phyloP scores from a whole-genome alignment of 2,329 filamentous ascomycete species.

The Stachybotrys chartarum region DNA sequence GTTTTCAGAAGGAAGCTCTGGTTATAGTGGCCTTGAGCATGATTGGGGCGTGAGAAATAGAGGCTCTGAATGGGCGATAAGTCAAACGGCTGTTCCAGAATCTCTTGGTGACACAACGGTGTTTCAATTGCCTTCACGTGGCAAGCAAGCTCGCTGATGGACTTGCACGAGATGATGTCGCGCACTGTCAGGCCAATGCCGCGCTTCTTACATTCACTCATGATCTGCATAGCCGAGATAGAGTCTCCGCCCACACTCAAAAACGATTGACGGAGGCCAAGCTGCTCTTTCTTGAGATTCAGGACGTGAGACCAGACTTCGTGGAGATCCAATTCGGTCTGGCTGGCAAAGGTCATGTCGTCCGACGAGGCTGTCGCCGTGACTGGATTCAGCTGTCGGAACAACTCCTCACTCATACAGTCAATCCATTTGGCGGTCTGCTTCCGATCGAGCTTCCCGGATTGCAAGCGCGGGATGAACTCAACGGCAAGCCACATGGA shows the following conservation, averaged over 20 bases:
- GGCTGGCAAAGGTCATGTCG: conserved; percentile 2
- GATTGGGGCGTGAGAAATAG: conserved; percentile 2
- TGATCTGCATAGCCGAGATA: conserved; percentile 31
- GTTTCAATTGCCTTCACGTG: conserved; percentile 1
- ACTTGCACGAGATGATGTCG: conserved; percentile 19
- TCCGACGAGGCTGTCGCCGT: not conserved
- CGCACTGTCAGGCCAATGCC: conserved; percentile 18
- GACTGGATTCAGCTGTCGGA: conserved; percentile 3
- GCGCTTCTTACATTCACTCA: conserved; percentile 24
- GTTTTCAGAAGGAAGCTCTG: conserved; percentile 8
- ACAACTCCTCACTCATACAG: not conserved
- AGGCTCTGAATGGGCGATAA: conserved; percentile 9
- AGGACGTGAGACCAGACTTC: conserved; percentile 5
- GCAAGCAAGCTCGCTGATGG: conserved; percentile 6
- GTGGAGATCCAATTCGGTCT: not conserved
- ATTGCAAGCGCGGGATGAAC: conserved; percentile 10
- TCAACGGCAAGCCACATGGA: conserved; percentile 12
- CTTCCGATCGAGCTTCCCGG: conserved; percentile 12
- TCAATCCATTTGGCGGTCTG: conserved; percentile 1
- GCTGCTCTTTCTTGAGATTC: conserved; percentile 12
- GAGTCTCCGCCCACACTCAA: conserved; percentile 33
- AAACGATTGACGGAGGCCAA: conserved; percentile 19
- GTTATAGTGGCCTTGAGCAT: conserved; percentile 6
- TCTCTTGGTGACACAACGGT: conserved; percentile 1
- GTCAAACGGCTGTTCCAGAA: conserved; percentile 3